Conservation (phyloP, 2,329 filamentous ascomycete genomes). For the Penicillium sp. region DNA sequence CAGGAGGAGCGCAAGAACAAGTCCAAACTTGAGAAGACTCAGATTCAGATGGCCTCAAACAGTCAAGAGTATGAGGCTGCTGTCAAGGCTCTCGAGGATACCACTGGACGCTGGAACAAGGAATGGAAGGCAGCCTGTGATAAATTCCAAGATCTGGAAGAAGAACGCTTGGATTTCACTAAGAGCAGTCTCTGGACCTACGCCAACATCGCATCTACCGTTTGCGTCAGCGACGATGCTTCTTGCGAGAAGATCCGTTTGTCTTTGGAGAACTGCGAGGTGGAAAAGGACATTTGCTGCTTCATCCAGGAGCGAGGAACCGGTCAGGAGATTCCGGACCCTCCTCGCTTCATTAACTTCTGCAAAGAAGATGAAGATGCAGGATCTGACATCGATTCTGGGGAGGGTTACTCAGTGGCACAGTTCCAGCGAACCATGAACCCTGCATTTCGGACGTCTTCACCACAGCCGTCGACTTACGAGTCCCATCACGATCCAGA, state of each 20-base stretch:
- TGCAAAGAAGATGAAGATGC: conserved; percentile 81
- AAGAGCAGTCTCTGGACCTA: conserved; percentile 98
- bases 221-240: conserved; percentile 94
- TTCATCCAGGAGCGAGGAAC: conserved; percentile 92
- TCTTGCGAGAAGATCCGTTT: conserved; percentile 95
- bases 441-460: conserved; percentile 91
- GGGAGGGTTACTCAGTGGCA: conserved; percentile 94
- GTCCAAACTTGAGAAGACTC: conserved; percentile 96
- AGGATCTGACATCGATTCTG: conserved; percentile 78
- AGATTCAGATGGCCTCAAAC: conserved; percentile 86
- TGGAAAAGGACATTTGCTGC: conserved; percentile 85
- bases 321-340: conserved; percentile 94
- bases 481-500: conserved; percentile 90
- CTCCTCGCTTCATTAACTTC: conserved; percentile 98
- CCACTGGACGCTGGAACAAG: conserved; percentile 91
- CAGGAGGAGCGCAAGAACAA: conserved; percentile 99
- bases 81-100: conserved; percentile 91
- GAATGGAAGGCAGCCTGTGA: conserved; percentile 97
- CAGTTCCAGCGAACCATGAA: conserved; percentile 96
- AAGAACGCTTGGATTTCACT: conserved; percentile 93
- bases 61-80: conserved; percentile 93
- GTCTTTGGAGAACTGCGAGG: conserved; percentile 91
- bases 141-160: conserved; percentile 98
- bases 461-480: conserved; percentile 88
- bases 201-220: conserved; percentile 93